These are phyloP conservation scores for Blastomyces emzantsi DNA, from an alignment of 2,329 filamentous ascomycete genomes.

Conservation along the genomic window DNA sequence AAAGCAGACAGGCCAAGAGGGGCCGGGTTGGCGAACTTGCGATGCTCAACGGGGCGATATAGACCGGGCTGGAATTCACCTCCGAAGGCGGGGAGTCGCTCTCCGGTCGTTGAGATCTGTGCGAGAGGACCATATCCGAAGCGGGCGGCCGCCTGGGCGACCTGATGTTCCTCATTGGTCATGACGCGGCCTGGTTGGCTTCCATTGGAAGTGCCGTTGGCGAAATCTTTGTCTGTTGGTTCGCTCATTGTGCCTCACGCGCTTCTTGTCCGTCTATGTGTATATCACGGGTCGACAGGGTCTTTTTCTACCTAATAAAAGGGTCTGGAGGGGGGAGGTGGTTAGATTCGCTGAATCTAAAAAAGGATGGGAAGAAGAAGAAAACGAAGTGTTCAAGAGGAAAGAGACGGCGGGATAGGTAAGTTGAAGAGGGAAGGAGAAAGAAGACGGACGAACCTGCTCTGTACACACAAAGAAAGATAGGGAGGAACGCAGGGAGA, in stretches of 20 bases:
- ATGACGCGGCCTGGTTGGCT: constrained; percentile 21
- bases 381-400: not conserved
- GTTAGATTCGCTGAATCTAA: not conserved
- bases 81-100: constrained; percentile 54
- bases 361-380: not conserved
- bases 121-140: constrained; percentile 46
- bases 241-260: not conserved
- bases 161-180: constrained; percentile 38
- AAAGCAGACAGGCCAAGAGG: constrained; percentile 70
- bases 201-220: constrained; percentile 2
- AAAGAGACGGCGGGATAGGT: not conserved
- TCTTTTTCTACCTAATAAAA: not conserved
- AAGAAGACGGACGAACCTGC: not conserved
- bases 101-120: constrained; percentile 38
- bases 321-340: not conserved
- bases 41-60: constrained; percentile 53
- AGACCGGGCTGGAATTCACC: constrained; percentile 65
- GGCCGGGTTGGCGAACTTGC: constrained; percentile 71
- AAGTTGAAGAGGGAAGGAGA: not conserved
- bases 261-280: not conserved
- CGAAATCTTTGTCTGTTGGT: constrained; percentile 8
- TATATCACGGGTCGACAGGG: not conserved
- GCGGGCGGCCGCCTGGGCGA: constrained; percentile 37
- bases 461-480: not conserved
- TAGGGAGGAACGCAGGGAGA: not conserved